These are phyloP conservation scores for Xylaria sp. DNA, from an alignment of 2,329 filamentous ascomycete species.

Conservation along the genomic window DNA sequence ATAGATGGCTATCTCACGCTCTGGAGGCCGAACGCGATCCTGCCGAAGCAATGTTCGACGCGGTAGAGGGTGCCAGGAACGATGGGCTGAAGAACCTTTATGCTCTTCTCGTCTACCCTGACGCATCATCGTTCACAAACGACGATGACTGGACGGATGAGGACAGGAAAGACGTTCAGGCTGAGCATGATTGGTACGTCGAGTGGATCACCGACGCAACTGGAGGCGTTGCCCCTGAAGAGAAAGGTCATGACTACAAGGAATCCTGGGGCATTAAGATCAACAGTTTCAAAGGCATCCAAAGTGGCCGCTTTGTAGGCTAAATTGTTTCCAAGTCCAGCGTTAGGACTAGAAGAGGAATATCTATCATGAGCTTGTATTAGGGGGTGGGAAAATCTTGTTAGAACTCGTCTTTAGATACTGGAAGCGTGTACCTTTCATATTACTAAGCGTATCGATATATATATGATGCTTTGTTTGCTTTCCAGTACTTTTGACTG, in stretches of 20 bases:
- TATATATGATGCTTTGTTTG: background rate
- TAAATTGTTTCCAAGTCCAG: background rate
- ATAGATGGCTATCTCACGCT: conserved; percentile 13
- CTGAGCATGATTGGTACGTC: conserved; percentile 16
- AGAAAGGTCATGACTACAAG: conserved; percentile 9
- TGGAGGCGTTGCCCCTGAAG: conserved; percentile 7
- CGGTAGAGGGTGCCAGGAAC: background rate
- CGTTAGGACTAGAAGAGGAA: background rate
- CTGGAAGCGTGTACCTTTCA: background rate
- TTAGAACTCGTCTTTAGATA: background rate
- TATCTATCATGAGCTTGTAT: background rate
- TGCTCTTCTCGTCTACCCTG: conserved; percentile 19
- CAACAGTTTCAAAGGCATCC: conserved; percentile 3
- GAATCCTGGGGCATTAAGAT: conserved; percentile 16
- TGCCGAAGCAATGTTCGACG: conserved; percentile 8
- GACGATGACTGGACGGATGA: conserved; percentile 16
- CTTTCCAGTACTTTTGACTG: background rate
- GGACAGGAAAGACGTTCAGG: background rate
- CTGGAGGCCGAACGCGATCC: conserved; percentile 10
- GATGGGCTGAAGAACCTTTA: conserved; percentile 1
- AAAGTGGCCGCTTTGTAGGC: conserved; percentile 7
- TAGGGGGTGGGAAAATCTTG: background rate
- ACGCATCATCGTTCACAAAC: background rate
- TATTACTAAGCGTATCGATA: background rate
- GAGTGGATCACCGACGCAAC: conserved; percentile 15